Conservation (phyloP, 148 eudicot species). For the Silene uniflora region DNA sequence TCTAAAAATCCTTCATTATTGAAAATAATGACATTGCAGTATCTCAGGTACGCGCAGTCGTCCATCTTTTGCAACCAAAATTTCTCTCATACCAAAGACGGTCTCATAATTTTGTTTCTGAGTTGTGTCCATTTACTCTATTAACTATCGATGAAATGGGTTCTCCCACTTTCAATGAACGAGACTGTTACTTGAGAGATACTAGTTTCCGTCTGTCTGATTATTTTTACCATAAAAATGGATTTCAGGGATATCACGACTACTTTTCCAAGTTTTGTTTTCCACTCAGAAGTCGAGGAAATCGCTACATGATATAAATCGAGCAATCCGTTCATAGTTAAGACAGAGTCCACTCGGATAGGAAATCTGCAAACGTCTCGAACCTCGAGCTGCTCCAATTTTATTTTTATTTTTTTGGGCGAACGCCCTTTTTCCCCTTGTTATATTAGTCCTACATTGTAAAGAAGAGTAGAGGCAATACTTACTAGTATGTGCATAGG, state of each 20-base stretch:
- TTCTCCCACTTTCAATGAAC: too few species aligned
- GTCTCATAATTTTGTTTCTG: not conserved
- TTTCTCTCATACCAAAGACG: not conserved
- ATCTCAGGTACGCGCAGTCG: constrained; percentile 54
- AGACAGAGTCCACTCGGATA: not conserved
- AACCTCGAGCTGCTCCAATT: constrained; percentile 4
- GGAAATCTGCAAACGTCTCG: constrained; percentile 8
- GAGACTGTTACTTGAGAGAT: too few species aligned
- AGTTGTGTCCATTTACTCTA: too few species aligned
- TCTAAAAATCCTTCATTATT: constrained; percentile 67
- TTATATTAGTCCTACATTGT: not conserved
- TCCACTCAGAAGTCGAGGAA: constrained; percentile 74
- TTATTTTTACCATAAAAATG: not conserved
- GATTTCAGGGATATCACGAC: constrained; percentile 73
- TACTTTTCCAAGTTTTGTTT: constrained; percentile 73
- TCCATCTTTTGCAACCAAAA: too few species aligned
- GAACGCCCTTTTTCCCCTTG: not conserved
- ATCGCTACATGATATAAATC: constrained; percentile 33
- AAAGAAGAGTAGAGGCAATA: not conserved
- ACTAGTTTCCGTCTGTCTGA: not conserved
- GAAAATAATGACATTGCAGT: constrained; percentile 91
- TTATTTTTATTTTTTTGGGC: not conserved
- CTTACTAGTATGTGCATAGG: not conserved
- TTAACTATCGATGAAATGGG: not conserved
- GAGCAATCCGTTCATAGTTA: not conserved